Evolutionary conservation across 306 rosid species (phyloP), one percentile per base, ranked within the genome.

Genomic region (Cicer judaicum): DNA sequence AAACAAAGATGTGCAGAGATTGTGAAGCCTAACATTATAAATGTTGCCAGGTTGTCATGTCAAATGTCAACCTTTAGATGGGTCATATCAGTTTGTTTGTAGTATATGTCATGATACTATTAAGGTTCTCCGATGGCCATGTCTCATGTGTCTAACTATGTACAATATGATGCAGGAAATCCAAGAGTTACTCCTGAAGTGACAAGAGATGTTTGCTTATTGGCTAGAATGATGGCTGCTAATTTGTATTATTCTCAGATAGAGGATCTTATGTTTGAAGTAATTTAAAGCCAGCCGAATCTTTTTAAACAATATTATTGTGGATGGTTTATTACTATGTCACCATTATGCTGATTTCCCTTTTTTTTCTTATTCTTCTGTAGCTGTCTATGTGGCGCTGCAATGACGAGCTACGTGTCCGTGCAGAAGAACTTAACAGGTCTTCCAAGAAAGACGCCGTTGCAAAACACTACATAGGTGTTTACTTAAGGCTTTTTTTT

Each of bases 131-230:
- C 6, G 36, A 21, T 10, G 10, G 39, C 9, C 38, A 19, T 40
- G n/a, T 15, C n/a, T 40, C 36, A 56, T 56, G 38, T 56, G 63
- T 55, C 41, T 41, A 41, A 16, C 61, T 81, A 56, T 80, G 36
- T 81, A 73, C 34, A 62, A 75, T 78, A 70, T 61, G 16, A 70
- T 77, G n/a, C n/a, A n/a, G n/a, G n/a, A n/a, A n/a, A n/a, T n/a
- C n/a, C n/a, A n/a, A n/a, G n/a, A n/a, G n/a, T 93, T n/a, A 93
- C 97, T 36, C 98, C 98, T 19, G 98, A 93, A 79, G 98, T 93
- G 50, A 93, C 98, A 13, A 91, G 98, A 83, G 96, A 93, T 67
- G 98, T 93, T 76, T 93, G 98, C 84, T 87, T 93, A 60, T 83
- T 93, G 80, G 97, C 98, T 72, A 88, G 98, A 85, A 93, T 93